Base-by-base conservation (phyloP, 805 yeast species). In the Lipomyces kockii region DNA sequence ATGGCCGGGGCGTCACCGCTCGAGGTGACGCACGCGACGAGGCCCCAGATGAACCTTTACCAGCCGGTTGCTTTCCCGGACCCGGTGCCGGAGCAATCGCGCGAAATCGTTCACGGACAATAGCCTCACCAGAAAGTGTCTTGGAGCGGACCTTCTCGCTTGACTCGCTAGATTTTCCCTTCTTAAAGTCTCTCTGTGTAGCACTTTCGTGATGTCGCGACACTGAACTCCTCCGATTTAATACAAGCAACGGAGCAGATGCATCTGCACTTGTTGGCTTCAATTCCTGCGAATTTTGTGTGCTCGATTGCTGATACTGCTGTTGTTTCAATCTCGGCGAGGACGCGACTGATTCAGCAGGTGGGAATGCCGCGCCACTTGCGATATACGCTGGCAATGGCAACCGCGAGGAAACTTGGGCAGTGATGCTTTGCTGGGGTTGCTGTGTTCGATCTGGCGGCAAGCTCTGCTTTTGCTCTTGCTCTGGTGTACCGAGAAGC, bases 361-460 rank as follows among this genome's bases (percentile, higher is more conserved):
- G 20, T 17, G 65, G 61, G 12, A 52, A 51, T 9, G 57, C 12
- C n/a, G 58, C 32, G 32, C 61, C 58, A 35, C 62, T n/a, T 3
- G 25, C 46, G 53, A 58, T 49, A 39, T 58, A 52, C 8, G 9
- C 52, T 27, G 60, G 65, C 46, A 49, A 55, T 32, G 43, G 43
- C 35, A 39, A 3, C n/a, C 9, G 55, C 9, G 55, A 35, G 3
- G 55, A 25, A 52, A 7, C n/a, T 17, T 22, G 32, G 8, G 55
- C 17, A 12, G 20, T 7, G 12, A 9, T 43, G 9, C 22, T 17
- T n/a, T 6, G 49, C 22, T 6, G 22, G 8, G 49, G 22, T n/a
- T 17, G 22, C 4, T 43, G 2, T 17, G 20, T 43, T 43, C 14
- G 20, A 43, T 17, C 14, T 14, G 49, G 49, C n/a, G 49, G 20